Conservation (phyloP, 495 filamentous ascomycete genomes). For the Xylaria bambusicola region DNA sequence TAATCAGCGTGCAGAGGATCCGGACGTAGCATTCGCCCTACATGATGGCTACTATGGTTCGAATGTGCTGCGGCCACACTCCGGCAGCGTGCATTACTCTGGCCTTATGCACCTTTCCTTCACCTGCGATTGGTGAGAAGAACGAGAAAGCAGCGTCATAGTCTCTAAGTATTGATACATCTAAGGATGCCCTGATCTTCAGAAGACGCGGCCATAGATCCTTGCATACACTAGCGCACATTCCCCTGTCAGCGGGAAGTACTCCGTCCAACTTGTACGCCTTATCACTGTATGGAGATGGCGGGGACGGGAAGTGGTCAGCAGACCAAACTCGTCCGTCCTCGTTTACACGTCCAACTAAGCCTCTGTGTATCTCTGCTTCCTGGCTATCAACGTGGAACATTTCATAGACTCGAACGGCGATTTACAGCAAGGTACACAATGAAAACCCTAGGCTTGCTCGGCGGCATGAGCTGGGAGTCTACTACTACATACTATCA, state of each 20-base stretch:
- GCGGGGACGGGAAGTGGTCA: not conserved
- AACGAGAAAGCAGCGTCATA: no score
- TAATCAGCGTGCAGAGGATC: not conserved
- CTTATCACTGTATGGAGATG: not conserved
- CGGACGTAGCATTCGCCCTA: constrained; percentile 2
- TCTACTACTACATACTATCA: constrained; percentile 14
- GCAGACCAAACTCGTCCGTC: constrained; percentile 2
- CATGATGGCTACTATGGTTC: not conserved
- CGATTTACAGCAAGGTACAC: not conserved
- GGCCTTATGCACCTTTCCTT: no score
- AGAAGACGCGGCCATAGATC: not conserved
- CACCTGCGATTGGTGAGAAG: no score
- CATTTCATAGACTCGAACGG: no score
- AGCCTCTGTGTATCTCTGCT: no score
- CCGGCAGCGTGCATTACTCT: no score
- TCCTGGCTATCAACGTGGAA: no score
- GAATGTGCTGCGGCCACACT: no score
- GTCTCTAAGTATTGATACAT: constrained; percentile 6
- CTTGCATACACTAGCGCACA: no score
- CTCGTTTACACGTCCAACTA: not conserved
- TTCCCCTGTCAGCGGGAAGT: not conserved
- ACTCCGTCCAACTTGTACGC: not conserved
- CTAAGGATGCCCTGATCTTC: not conserved
- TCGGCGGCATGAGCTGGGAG: constrained; percentile 17
- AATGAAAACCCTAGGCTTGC: constrained; percentile 13